A percentile compares a stretch with the other conserved stretches of the same genome.
These are phyloP conservation scores for Dothiorella sarmentorum DNA, from an alignment of 2,329 filamentous ascomycete genomes.

Conservation along the genomic window DNA sequence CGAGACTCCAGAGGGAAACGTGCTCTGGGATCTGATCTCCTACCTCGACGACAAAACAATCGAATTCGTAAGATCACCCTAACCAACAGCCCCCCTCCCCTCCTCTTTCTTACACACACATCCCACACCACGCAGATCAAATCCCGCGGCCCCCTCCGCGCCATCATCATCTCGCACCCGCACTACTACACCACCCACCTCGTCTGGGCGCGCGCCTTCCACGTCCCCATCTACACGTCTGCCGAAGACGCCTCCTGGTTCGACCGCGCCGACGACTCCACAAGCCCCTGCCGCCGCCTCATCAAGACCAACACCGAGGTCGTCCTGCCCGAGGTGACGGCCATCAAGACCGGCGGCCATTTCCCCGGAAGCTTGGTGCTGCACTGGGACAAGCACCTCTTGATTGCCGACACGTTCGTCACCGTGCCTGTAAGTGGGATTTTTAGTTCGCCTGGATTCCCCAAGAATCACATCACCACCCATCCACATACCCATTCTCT, in stretches of 20 bases:
- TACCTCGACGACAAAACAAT: constrained; percentile 65
- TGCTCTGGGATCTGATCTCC: constrained; percentile 77
- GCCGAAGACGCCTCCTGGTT: constrained; percentile 65
- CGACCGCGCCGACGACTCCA: constrained; percentile 43
- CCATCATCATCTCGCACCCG: constrained; percentile 73
- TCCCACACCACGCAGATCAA: constrained; percentile 42
- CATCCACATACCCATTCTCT: too few relatives aligned
- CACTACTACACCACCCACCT: constrained; percentile 78
- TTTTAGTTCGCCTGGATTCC: neutral
- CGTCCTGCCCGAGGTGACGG: constrained; percentile 49
- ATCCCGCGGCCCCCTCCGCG: constrained; percentile 61
- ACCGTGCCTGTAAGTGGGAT: constrained; percentile 56
- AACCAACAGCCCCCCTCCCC: neutral
- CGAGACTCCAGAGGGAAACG: constrained; percentile 62
- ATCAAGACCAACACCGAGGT: constrained; percentile 19
- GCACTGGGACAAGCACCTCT: constrained; percentile 58
- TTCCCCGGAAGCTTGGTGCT: constrained; percentile 72
- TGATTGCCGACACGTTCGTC: constrained; percentile 74
- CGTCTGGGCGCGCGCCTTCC: constrained; percentile 67
- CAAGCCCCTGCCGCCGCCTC: constrained; percentile 32
- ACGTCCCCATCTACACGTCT: constrained; percentile 67
- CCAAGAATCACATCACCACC: too few relatives aligned
- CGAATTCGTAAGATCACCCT: constrained; percentile 29
- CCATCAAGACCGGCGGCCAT: constrained; percentile 72
- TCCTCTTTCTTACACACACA: too few relatives aligned